Base-by-base conservation (phyloP, 768 basidiomycete species). In the Tephrocybe sp. region DNA sequence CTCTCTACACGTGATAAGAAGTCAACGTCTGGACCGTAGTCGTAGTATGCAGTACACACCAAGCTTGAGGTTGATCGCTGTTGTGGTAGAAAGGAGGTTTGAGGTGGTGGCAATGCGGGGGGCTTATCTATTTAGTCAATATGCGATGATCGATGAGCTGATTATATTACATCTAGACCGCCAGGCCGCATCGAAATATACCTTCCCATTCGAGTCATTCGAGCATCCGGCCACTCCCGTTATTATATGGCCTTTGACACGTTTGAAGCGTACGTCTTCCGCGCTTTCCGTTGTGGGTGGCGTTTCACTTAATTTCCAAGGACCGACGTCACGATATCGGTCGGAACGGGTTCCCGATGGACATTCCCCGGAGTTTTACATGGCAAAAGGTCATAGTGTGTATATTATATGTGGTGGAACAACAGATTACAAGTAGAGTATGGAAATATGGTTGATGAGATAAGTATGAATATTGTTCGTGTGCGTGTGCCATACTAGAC, bases 1-100 rank as follows among this genome's bases (percentile, higher is more conserved):
- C 16, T 24, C 35, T 24, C 46, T 52, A 49, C 54, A 56, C 54
- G 54, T 56, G 54, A 56, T 56, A 56, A 55, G 34, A 21, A 31
- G 42, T 26, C 26, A 49, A 26, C 19, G n/a, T 7, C 8, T 12
- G 12, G 36, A 18, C 27, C 44, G 6, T 26, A 15, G 32, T 31
- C 43, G 26, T 44, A 24, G 42, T 34, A 44, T 26, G 37, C 27
- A 5, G 26, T 21, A n/a, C 45, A 27, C 18, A 48, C 47, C 37
- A 13, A n/a, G 15, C 16, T n/a, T 8, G 32, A 34, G 32, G 7
- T 8, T n/a, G 32, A 2, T 21, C 16, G 44, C 31, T 21, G 24
- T 24, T 21, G 9, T 44, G 18, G 28, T 18, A 32, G 30, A 25
- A 16, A 16, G 19, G 22, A n/a, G 28, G 15, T 13, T 21, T 39